A percentile compares a stretch with the other conserved stretches of the same genome.
Evolutionary conservation across 768 basidiomycete species (phyloP).

Genomic region (Hypholoma fasciculare): DNA sequence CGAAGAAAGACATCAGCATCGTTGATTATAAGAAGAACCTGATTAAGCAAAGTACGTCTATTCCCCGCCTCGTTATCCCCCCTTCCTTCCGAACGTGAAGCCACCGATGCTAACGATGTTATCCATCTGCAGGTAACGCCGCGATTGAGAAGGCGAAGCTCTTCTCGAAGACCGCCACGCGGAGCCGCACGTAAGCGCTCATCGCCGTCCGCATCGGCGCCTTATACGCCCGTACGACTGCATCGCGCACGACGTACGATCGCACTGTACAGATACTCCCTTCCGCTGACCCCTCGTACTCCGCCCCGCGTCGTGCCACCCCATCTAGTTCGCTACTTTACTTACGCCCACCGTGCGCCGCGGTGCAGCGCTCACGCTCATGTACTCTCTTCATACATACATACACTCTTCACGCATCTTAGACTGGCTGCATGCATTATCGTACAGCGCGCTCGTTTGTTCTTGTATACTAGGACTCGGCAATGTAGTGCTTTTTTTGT

Average conservation of each 20-base stretch:
- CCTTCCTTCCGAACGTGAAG: not conserved
- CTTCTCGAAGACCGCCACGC: constrained; percentile 80
- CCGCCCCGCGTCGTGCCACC: too few relatives aligned
- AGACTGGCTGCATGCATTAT: too few relatives aligned
- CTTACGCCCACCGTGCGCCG: too few relatives aligned
- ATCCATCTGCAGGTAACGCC: constrained; percentile 54
- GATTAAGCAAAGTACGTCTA: constrained; percentile 67
- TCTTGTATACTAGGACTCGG: too few relatives aligned
- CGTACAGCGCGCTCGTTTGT: too few relatives aligned
- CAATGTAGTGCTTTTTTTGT: too few relatives aligned
- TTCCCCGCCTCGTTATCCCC: not conserved
- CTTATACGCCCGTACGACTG: not conserved
- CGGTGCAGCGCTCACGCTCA: not conserved
- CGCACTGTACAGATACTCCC: too few relatives aligned
- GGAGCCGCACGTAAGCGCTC: constrained; percentile 60
- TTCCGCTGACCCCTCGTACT: too few relatives aligned
- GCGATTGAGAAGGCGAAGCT: constrained; percentile 94
- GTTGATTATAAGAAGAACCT: constrained; percentile 91
- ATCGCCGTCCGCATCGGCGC: not conserved
- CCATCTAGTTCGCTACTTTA: too few relatives aligned
- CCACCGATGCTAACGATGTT: not conserved
- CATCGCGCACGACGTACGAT: too few relatives aligned
- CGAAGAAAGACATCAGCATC: constrained; percentile 89
- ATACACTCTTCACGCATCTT: too few relatives aligned
- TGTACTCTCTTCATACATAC: not conserved